Evolutionary conservation across 768 basidiomycete genomes (phyloP).

Genomic region (Naganishia onofrii): DNA sequence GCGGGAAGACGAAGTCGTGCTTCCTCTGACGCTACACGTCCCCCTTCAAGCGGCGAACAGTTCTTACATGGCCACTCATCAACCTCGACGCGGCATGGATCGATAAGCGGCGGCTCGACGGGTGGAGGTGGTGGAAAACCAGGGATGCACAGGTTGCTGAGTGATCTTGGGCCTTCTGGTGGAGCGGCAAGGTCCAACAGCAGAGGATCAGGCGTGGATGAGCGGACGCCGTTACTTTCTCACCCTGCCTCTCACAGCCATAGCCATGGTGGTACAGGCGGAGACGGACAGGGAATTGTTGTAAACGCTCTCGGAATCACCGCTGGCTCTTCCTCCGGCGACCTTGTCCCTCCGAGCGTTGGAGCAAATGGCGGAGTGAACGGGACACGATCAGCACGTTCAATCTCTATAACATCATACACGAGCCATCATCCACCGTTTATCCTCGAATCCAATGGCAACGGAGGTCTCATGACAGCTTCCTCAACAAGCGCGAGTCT

Average conservation of each 20-base stretch:
- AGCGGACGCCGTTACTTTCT: conserved; percentile 26
- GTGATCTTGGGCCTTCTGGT: neutral
- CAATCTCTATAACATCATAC: conserved; percentile 6
- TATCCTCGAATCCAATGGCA: conserved; percentile 2
- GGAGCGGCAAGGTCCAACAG: neutral
- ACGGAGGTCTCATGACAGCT: neutral
- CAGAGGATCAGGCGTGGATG: conserved; percentile 6
- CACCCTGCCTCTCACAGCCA: neutral
- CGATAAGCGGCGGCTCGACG: neutral
- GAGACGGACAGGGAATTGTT: neutral
- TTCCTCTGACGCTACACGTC: conserved; percentile 7
- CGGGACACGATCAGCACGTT: conserved; percentile 6
- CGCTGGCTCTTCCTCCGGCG: neutral
- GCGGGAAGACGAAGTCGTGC: conserved; percentile 12
- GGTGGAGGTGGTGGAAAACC: neutral
- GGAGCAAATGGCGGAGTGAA: neutral
- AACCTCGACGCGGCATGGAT: conserved; percentile 6
- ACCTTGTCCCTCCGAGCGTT: too few species aligned
- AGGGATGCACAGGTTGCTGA: neutral
- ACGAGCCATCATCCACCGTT: conserved; percentile 6
- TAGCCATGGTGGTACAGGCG: neutral
- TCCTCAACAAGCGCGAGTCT: neutral
- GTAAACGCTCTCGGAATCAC: conserved; percentile 15
- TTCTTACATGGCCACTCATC: neutral
- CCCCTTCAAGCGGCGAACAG: neutral